These are phyloP conservation scores for Solanum bulbocastanum DNA, from an alignment of 257 asterid species.

Conservation along the genomic window DNA sequence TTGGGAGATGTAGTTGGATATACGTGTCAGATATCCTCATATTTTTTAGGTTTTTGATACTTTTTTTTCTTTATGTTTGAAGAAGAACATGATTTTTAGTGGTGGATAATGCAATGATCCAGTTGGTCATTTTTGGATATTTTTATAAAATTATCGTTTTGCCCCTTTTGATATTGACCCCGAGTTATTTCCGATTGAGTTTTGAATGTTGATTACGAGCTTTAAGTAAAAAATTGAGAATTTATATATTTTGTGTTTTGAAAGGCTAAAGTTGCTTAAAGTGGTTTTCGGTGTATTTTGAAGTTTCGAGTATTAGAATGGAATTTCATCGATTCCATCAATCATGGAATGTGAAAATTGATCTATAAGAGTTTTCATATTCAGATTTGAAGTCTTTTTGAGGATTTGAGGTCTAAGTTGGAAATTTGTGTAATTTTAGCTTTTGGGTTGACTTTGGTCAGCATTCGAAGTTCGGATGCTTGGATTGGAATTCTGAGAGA, in stretches of 20 bases:
- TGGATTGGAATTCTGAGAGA: neutral
- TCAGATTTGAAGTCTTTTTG: neutral
- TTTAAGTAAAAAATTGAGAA: no score
- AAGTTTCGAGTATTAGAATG: neutral
- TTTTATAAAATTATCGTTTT: no score
- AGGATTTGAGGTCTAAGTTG: neutral
- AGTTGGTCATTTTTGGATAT: neutral
- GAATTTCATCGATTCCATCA: neutral
- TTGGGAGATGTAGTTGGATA: neutral
- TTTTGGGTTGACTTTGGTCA: neutral
- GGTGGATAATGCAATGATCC: neutral
- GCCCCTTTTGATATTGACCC: neutral
- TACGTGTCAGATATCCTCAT: neutral
- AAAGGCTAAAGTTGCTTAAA: neutral
- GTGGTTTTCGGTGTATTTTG: neutral
- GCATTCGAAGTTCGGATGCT: neutral
- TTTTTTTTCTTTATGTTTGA: neutral
- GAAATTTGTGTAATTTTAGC: neutral
- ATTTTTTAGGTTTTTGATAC: no score
- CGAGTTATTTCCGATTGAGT: neutral
- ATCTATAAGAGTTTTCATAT: neutral
- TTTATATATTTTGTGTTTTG: no score
- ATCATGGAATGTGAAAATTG: neutral
- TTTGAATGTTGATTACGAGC: neutral
- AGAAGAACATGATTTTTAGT: neutral